Evolutionary conservation across 176 grass and related monocot genomes (phyloP).

Genomic region (Carex pumila): DNA sequence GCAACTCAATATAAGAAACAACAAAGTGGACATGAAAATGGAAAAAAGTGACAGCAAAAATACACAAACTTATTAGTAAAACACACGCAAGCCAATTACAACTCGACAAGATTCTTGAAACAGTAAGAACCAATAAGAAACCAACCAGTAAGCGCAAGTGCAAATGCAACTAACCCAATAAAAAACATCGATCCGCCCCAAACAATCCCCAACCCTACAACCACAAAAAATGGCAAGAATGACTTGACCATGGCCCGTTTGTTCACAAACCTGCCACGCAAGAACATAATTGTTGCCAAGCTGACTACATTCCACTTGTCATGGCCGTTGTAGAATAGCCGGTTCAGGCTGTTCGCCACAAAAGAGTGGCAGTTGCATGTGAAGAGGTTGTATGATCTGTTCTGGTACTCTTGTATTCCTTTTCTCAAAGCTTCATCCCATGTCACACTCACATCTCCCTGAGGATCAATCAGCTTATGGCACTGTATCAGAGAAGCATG

Average conservation of each 20-base stretch:
- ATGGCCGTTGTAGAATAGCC: slow-evolving; percentile 45
- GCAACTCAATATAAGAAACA: neutral
- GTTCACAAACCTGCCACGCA: slow-evolving; percentile 59
- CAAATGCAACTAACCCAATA: slow-evolving; percentile 34
- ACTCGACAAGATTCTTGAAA: slow-evolving; percentile 67
- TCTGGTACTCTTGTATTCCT: slow-evolving; percentile 73
- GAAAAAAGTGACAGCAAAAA: neutral
- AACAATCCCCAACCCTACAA: slow-evolving; percentile 38
- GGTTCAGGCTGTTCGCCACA: slow-evolving; percentile 74
- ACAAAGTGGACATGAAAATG: neutral
- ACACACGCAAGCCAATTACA: slow-evolving; percentile 27
- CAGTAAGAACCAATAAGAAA: slow-evolving; percentile 82
- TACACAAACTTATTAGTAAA: neutral
- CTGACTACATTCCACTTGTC: slow-evolving; percentile 88
- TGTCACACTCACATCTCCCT: slow-evolving; percentile 23
- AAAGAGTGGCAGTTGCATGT: slow-evolving; percentile 99
- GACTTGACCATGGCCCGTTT: slow-evolving; percentile 36
- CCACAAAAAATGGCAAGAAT: slow-evolving; percentile 39
- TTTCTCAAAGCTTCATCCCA: slow-evolving; percentile 67
- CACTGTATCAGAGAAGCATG: slow-evolving; percentile 35
- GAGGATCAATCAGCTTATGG: slow-evolving; percentile 48
- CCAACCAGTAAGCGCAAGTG: slow-evolving; percentile 46
- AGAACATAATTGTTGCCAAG: slow-evolving; percentile 57
- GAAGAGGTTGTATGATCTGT: slow-evolving; percentile 81
- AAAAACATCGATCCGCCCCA: slow-evolving; percentile 47